Conservation (phyloP, 176 grass and related monocot genomes). For the Thalia dealbata region DNA sequence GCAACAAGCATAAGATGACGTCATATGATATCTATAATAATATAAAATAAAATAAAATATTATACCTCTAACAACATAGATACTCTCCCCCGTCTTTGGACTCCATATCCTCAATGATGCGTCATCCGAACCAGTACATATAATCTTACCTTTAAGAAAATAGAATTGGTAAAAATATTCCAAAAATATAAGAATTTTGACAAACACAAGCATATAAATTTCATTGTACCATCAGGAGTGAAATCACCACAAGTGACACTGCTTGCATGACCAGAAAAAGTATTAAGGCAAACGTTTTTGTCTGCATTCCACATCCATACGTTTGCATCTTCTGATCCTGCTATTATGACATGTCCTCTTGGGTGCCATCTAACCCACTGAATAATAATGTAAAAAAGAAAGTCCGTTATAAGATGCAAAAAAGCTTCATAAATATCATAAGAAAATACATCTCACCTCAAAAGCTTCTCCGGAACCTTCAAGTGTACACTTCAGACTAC, state of each 20-base stretch:
- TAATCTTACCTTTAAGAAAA: conserved; percentile 57
- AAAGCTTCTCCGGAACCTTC: conserved; percentile 71
- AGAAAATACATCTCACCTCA: conserved; percentile 49
- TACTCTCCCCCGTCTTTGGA: conserved; percentile 48
- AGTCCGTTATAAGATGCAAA: not conserved
- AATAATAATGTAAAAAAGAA: conserved; percentile 14
- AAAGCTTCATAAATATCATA: not conserved
- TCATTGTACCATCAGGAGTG: conserved; percentile 62
- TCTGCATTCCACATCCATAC: conserved; percentile 95
- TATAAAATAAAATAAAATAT: not conserved
- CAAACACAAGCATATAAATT: not conserved
- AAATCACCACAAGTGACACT: conserved; percentile 83
- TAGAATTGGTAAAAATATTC: not conserved
- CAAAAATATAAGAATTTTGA: not conserved
- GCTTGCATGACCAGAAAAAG: conserved; percentile 77
- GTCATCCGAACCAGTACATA: conserved; percentile 86
- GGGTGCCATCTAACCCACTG: conserved; percentile 98
- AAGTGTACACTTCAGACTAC: conserved; percentile 47
- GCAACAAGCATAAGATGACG: not conserved
- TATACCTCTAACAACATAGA: conserved; percentile 69
- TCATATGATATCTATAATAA: not conserved
- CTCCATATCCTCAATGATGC: conserved; percentile 88
- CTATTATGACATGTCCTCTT: conserved; percentile 66
- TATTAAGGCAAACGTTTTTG: conserved; percentile 39
- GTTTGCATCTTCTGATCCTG: conserved; percentile 79